Evolutionary conservation across 2,329 filamentous ascomycete species (phyloP).

Genomic region (Pyrenochaeta sp.): DNA sequence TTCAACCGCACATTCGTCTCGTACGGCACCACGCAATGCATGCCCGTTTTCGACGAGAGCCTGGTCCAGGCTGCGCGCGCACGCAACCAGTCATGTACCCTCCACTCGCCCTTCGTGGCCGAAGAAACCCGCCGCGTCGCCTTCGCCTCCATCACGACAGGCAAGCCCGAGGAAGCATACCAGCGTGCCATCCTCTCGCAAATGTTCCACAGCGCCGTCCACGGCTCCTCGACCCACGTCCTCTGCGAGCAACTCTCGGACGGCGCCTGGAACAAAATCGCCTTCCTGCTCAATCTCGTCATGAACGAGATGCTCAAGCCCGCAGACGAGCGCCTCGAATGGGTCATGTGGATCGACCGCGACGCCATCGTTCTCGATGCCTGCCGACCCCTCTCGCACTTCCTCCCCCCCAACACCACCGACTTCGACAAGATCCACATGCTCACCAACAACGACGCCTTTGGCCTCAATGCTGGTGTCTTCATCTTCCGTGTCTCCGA

Average conservation of each 20-base stretch:
- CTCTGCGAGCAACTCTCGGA: conserved; percentile 52
- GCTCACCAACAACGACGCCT: conserved; percentile 48
- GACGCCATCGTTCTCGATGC: conserved; percentile 55
- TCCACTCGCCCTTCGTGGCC: conserved; percentile 17
- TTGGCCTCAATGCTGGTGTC: conserved; percentile 53
- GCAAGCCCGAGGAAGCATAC: conserved; percentile 44
- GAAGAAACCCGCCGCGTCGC: conserved; percentile 18
- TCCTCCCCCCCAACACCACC: conserved; percentile 39
- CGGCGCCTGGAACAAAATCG: conserved; percentile 55
- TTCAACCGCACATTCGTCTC: conserved; percentile 15
- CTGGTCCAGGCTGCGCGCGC: conserved; percentile 11
- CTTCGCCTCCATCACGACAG: conserved; percentile 49
- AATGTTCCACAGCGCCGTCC: conserved; percentile 49
- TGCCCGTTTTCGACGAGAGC: conserved; percentile 16
- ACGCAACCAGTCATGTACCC: conserved; percentile 20
- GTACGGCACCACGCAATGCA: conserved; percentile 24
- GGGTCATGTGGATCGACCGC: conserved; percentile 55
- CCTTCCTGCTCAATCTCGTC: conserved; percentile 53
- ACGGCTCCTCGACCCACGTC: conserved; percentile 52
- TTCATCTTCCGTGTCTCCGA: conserved; percentile 51
- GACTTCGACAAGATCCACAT: conserved; percentile 36
- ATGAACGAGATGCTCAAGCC: conserved; percentile 47
- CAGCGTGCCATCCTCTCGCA: conserved; percentile 53
- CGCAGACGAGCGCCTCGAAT: conserved; percentile 48
- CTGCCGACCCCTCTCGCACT: conserved; percentile 49